Conservation (phyloP, 1,284 basidiomycete species). For the Erythrobasidium hasegawianum region DNA sequence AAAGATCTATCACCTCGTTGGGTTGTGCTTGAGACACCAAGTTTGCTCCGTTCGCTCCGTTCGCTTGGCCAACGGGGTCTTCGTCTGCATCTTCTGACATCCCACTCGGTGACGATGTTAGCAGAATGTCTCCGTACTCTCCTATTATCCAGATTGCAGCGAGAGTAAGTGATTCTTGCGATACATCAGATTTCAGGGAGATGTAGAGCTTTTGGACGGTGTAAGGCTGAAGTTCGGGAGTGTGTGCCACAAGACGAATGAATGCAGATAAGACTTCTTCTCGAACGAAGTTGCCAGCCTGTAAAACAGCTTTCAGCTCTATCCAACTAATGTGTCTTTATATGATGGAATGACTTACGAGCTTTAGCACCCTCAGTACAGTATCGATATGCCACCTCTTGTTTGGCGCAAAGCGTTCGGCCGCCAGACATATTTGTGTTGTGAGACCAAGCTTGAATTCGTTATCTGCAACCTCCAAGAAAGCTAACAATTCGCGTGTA, state of each 20-base stretch:
- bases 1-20: constrained; percentile 74
- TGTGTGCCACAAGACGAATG: constrained; percentile 92
- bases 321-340: too few species aligned
- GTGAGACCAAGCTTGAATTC: constrained; percentile 99
- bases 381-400: constrained; percentile 99
- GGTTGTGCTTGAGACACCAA: constrained; percentile 20
- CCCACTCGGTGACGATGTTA: constrained; percentile 58
- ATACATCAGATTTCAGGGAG: constrained; percentile 84
- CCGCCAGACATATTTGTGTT: constrained; percentile 92
- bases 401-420: constrained; percentile 94
- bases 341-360: constrained; percentile 57
- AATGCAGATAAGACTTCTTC: constrained; percentile 95
- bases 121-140: constrained; percentile 87
- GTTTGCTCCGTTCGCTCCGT: neutral
- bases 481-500: constrained; percentile 86
- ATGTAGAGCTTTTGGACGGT: constrained; percentile 88
- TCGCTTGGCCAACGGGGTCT: constrained; percentile 47
- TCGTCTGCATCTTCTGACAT: constrained; percentile 74
- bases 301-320: neutral
- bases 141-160: constrained; percentile 94
- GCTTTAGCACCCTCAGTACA: constrained; percentile 82
- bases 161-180: constrained; percentile 90
- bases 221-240: constrained; percentile 93
- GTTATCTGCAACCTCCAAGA: constrained; percentile 96
- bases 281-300: constrained; percentile 98